Base-by-base conservation (phyloP, 768 basidiomycete genomes). In the Clavaria fumosa region DNA sequence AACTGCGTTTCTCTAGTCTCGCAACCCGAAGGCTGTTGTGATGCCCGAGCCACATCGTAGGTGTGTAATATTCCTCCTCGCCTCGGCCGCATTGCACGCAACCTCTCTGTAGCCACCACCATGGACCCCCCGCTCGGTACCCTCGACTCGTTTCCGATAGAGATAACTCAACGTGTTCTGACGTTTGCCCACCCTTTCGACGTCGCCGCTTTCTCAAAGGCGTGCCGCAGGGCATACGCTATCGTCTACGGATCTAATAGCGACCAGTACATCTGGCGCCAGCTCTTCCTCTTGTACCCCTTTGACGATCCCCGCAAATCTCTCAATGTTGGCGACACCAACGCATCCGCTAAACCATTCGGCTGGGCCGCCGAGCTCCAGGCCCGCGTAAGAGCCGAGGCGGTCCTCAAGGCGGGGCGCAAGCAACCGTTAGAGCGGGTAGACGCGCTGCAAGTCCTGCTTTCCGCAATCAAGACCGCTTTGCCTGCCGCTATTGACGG, bases 231-330 rank as follows among this genome's bases (percentile, higher is more conserved):
- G 5, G 66, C 72, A 11, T 58, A 57, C 45, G 47, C 50, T 27
- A 54, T 79, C 32, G 63, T 79, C 31, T 69, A 73, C 47, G 50
- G 57, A 15, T 42, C 60, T 21, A 42, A 57, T 20, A n/a, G n/a
- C n/a, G 73, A 78, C 54, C 66, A 68, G 33, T 69, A 71, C 49
- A 63, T 85, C 27, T 85, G 79, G 79, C 71, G 74, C 37, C 59
- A 68, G 37, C 59, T 82, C 36, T 81, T 76, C 53, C 66, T 78
- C 26, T 39, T 55, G 17, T 50, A 56, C 33, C 63, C 67, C 4
- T 82, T 80, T 52, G 82, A 84, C 49, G 70, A 78, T 47, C 76
- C 77, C n/a, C 60, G 70, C 40, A 50, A 28, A 49, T 57, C n/a
- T 23, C 41, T 35, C 42, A 44, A 15, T 34, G 42, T 28, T 36